Conservation (phyloP, 2,329 filamentous ascomycete species). For the Neonectria hederae region DNA sequence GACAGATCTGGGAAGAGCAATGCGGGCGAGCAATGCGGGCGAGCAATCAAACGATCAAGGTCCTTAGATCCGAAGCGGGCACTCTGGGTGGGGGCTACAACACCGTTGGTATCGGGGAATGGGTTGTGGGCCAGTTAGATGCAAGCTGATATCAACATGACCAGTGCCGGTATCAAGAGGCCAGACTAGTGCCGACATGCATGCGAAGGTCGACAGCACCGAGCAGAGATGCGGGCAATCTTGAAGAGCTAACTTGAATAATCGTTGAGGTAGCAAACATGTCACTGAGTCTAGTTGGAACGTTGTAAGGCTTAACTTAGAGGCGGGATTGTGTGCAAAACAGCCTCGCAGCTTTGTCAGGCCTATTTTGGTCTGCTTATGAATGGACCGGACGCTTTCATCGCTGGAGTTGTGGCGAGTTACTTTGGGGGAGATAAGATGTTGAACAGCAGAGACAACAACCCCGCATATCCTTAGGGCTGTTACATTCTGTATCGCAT, state of each 20-base stretch:
- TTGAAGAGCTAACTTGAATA: neutral
- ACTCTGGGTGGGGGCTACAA: neutral
- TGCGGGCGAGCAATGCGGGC: neutral
- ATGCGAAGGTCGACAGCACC: neutral
- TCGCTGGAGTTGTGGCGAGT: neutral
- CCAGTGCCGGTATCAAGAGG: neutral
- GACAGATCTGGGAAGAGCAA: neutral
- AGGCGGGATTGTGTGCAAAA: neutral
- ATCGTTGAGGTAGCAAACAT: neutral
- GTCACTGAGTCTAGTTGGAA: neutral
- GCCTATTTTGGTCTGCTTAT: neutral
- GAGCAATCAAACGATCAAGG: neutral
- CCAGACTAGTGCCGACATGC: conserved; percentile 4
- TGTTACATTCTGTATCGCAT: neutral
- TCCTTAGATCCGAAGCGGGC: neutral
- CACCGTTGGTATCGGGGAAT: conserved; percentile 4
- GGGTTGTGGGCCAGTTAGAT: conserved; percentile 4
- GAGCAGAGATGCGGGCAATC: neutral
- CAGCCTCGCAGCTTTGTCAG: neutral
- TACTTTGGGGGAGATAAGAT: neutral
- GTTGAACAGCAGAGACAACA: neutral
- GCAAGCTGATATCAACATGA: conserved; percentile 9
- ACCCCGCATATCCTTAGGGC: neutral
- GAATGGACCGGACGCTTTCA: neutral
- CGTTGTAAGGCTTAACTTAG: too few relatives aligned